Percentiles rank a stretch among this genome's conserved stretches.
phyloP scores from a whole-genome alignment of 495 filamentous ascomycete species.

The Choiromyces venosus region DNA sequence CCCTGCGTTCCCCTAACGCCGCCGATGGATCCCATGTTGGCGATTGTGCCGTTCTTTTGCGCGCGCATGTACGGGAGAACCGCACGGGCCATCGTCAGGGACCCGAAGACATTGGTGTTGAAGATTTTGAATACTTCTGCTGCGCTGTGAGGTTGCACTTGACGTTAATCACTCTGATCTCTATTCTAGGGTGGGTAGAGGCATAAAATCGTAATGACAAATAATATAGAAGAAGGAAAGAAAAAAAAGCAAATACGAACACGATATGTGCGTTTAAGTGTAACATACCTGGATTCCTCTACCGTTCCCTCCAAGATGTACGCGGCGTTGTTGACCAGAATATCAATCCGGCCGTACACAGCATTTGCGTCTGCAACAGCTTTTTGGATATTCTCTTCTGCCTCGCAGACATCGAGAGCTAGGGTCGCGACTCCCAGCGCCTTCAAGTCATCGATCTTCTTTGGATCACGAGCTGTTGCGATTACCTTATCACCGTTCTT shows the following conservation, averaged over 20 bases:
- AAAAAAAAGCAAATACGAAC: not conserved
- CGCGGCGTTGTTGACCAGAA: conserved; percentile 51
- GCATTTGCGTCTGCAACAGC: conserved; percentile 41
- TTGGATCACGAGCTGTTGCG: conserved; percentile 43
- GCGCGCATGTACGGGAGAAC: conserved; percentile 49
- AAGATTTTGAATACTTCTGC: conserved; percentile 43
- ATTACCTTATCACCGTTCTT: conserved; percentile 47
- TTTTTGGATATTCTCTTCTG: conserved; percentile 37
- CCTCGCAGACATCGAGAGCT: conserved; percentile 43
- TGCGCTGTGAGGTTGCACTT: conserved; percentile 24
- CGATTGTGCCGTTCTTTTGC: conserved; percentile 47
- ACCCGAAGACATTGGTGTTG: conserved; percentile 49
- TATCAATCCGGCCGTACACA: conserved; percentile 48
- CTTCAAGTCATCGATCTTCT: conserved; percentile 42
- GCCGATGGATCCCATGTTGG: conserved; percentile 43
- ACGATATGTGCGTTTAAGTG: not conserved
- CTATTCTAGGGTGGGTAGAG: not conserved
- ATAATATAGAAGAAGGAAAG: not conserved
- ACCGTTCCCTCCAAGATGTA: conserved; percentile 46
- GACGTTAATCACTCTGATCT: conserved; percentile 7
- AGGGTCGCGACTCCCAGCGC: conserved; percentile 45
- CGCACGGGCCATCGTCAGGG: conserved; percentile 47
- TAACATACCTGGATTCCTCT: conserved; percentile 46
- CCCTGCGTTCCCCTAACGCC: conserved; percentile 32
- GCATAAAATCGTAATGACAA: not conserved